Base-by-base conservation (phyloP, 1,284 basidiomycete genomes). In the Ganoderma sinense region DNA sequence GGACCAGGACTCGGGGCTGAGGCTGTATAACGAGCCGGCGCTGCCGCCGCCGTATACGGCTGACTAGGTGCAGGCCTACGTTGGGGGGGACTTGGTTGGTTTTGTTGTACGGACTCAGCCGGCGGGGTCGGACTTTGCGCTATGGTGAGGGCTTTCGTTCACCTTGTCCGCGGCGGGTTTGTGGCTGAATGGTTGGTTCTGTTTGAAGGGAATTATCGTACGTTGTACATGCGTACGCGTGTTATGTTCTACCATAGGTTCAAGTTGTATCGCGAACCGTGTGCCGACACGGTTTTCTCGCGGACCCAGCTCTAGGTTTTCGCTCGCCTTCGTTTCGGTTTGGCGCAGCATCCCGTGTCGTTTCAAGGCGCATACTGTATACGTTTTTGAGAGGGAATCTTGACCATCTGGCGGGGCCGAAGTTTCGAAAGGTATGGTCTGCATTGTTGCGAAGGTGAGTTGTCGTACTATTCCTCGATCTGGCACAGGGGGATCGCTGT, bases 11-110 rank as follows among this genome's bases (percentile, higher is more conserved):
- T 73, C 72, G 33, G 72, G 72, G 20, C 41, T 73, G 61, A 43
- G 72, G 66, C 16, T 71, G 58, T 73, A 71, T 51, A 65, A 69
- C 31, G 62, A 69, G 20, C 61, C 63, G 26, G 53, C 68, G 39
- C 59, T 71, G 55, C 72, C 72, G 31, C 72, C 72, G 31, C 72
- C 72, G 6, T 73, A 73, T 11, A 64, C 63, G 7, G 23, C 63
- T 33, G 63, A 56, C 23, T 64, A 64, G 63, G 1, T 1, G 4
- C 10, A 41, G 41, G 13, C 2, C 40, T 13, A 10, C 4, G 40
- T 5, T 11, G 40, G 11, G 41, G 16, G 41, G 41, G 41, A 11
- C 41, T 14, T 41, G 10, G 16, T 2, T 26, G 7, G 23, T 53
- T 5, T 0, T 23, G 48, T 51, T 26, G n/a, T 26, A 4, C 14